Percentiles rank a stretch among this genome's conserved stretches.
Conservation (phyloP, 441 rosid genomes). For the Pelargonium australe region DNA sequence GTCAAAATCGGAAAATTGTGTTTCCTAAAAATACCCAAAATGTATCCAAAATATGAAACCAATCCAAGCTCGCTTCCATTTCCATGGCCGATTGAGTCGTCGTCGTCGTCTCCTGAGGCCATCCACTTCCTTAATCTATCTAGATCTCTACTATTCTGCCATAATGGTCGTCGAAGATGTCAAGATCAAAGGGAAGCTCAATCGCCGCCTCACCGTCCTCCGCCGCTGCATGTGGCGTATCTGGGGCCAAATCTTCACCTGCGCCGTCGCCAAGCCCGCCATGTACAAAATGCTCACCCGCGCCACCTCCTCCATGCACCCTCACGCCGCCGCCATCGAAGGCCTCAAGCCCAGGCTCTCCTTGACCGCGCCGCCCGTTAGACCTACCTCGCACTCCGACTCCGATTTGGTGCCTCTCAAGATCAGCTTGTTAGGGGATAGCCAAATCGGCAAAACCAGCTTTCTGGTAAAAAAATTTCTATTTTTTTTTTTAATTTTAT, state of each 20-base stretch:
- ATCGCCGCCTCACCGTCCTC: conserved; percentile 5
- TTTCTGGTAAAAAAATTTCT: conserved; percentile 37
- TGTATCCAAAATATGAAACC: neutral
- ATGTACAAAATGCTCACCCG: conserved; percentile 1
- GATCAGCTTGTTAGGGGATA: conserved; percentile 76
- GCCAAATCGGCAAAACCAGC: conserved; percentile 65
- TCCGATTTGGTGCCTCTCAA: conserved; percentile 68
- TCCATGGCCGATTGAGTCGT: neutral
- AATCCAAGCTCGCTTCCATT: neutral
- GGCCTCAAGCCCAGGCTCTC: neutral
- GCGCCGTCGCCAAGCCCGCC: conserved; percentile 4
- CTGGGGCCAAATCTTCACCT: conserved; percentile 5
- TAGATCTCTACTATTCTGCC: no score
- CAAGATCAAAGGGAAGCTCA: neutral
- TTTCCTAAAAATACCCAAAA: neutral
- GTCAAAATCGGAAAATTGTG: no score
- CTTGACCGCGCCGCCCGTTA: neutral
- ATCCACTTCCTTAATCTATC: neutral
- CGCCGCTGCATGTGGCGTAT: conserved; percentile 1
- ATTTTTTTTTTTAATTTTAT: neutral
- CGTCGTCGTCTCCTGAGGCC: conserved; percentile 1
- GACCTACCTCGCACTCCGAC: neutral
- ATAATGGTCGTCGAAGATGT: neutral
- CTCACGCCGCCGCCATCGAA: conserved; percentile 1
- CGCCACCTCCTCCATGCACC: neutral